phyloP scores from a whole-genome alignment of 2,329 filamentous ascomycete species.

The Aphanocladium album region DNA sequence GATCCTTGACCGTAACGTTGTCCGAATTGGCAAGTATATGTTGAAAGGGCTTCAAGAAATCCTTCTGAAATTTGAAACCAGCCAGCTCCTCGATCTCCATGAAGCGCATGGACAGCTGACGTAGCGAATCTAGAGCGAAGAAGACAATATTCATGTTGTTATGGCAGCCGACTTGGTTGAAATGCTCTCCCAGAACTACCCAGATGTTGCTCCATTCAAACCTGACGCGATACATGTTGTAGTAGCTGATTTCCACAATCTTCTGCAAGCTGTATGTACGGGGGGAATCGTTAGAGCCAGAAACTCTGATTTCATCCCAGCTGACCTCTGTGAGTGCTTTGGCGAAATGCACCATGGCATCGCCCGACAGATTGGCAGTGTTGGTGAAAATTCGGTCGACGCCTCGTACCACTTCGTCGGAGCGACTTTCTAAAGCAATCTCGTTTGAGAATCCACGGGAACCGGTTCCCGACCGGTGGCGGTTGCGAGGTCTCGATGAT shows the following conservation, averaged over 20 bases:
- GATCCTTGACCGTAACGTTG: slow-evolving; percentile 91
- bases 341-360: slow-evolving; percentile 94
- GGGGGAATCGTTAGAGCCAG: slow-evolving; percentile 89
- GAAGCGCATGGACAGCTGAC: slow-evolving; percentile 96
- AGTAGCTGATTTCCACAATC: slow-evolving; percentile 97
- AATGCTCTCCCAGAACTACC: slow-evolving; percentile 96
- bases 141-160: slow-evolving; percentile 96
- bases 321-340: slow-evolving; percentile 89
- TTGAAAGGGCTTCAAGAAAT: slow-evolving; percentile 97
- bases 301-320: slow-evolving; percentile 98
- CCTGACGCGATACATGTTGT: slow-evolving; percentile 98
- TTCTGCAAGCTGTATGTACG: slow-evolving; percentile 97
- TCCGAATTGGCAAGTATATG: slow-evolving; percentile 92
- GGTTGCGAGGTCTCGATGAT: slow-evolving; percentile 45
- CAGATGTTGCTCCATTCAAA: slow-evolving; percentile 99
- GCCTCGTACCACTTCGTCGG: slow-evolving; percentile 84
- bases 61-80: slow-evolving; percentile 99
- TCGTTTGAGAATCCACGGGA: slow-evolving; percentile 67
- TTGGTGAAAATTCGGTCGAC: slow-evolving; percentile 97
- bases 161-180: slow-evolving; percentile 95
- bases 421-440: slow-evolving; percentile 86
- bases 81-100: slow-evolving; percentile 97
- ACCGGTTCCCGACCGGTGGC: slow-evolving; percentile 50
- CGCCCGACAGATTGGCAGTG: slow-evolving; percentile 85
- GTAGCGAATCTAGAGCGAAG: slow-evolving; percentile 90